Evolutionary conservation across 352 stramenopile genomes (phyloP).

Genomic region (Globisporangium nodosum): DNA sequence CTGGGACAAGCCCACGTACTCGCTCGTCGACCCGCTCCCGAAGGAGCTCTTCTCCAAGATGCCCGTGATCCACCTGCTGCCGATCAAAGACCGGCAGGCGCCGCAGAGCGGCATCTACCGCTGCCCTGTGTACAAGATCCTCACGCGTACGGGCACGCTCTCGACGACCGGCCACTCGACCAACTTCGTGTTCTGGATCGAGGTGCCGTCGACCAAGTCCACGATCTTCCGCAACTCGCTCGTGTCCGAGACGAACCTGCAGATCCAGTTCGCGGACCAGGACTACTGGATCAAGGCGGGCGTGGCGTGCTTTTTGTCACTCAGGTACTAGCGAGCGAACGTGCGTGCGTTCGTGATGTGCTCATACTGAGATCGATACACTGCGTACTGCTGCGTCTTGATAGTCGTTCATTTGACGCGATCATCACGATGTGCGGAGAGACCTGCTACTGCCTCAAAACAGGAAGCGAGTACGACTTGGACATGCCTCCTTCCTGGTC

Average conservation of each 20-base stretch:
- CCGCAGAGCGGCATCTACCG: constrained; percentile 87
- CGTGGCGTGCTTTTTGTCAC: constrained; percentile 91
- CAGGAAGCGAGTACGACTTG: constrained; percentile 53
- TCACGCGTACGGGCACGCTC: constrained; percentile 90
- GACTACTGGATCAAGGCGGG: constrained; percentile 95
- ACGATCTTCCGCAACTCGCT: constrained; percentile 84
- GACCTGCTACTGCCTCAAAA: constrained; percentile 26
- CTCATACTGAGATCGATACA: not conserved
- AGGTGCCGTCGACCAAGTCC: constrained; percentile 82
- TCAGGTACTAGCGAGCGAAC: constrained; percentile 77
- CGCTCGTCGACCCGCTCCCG: constrained; percentile 83
- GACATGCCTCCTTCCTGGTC: constrained; percentile 23
- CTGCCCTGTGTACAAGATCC: constrained; percentile 94
- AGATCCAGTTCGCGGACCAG: constrained; percentile 89
- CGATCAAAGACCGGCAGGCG: constrained; percentile 69
- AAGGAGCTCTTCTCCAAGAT: constrained; percentile 92
- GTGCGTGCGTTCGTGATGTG: not conserved
- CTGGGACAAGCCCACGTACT: constrained; percentile 74
- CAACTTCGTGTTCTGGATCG: constrained; percentile 98
- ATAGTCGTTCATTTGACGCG: not conserved
- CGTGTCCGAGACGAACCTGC: constrained; percentile 92
- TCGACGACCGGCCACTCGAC: constrained; percentile 95
- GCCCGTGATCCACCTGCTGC: constrained; percentile 86
- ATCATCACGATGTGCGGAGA: too few species aligned
- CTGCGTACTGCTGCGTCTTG: too few species aligned